Evolutionary conservation across 2,329 filamentous ascomycete species (phyloP).

Genomic region (Sporothrix variecibatus): DNA sequence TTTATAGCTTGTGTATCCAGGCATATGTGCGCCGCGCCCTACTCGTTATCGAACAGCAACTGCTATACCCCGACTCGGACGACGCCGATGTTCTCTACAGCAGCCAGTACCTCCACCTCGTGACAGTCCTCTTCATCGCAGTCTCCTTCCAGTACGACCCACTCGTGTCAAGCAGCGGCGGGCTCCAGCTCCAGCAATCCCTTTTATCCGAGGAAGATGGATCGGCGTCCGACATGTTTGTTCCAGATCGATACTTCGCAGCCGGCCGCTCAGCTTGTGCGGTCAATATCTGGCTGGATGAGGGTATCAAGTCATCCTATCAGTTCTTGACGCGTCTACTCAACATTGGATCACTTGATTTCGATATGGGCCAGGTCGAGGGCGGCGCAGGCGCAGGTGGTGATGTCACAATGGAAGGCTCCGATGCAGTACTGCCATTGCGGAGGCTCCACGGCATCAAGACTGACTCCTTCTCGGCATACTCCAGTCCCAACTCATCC

Average conservation of each 20-base stretch:
- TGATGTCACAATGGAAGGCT: slow-evolving; percentile 26
- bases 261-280: slow-evolving; percentile 35
- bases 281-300: slow-evolving; percentile 35
- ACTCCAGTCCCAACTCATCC: slow-evolving; percentile 32
- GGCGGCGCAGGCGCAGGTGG: neutral
- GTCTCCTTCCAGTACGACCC: slow-evolving; percentile 40
- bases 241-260: slow-evolving; percentile 36
- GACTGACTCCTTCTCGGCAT: slow-evolving; percentile 22
- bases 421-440: slow-evolving; percentile 21
- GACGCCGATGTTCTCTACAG: slow-evolving; percentile 35
- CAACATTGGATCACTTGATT: slow-evolving; percentile 39
- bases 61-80: slow-evolving; percentile 34
- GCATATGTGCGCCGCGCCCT: slow-evolving; percentile 38
- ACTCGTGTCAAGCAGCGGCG: slow-evolving; percentile 32
- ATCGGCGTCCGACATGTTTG: slow-evolving; percentile 27
- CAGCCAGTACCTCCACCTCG: slow-evolving; percentile 37
- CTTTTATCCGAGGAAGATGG: slow-evolving; percentile 36
- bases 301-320: slow-evolving; percentile 37
- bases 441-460: slow-evolving; percentile 17
- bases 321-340: slow-evolving; percentile 36
- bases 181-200: slow-evolving; percentile 34
- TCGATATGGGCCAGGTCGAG: slow-evolving; percentile 30
- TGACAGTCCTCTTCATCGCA: slow-evolving; percentile 37
- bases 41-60: slow-evolving; percentile 36
- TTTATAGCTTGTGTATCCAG: slow-evolving; percentile 39